A percentile compares a stretch with the other conserved stretches of the same genome.
Conservation (phyloP, 176 grass and related monocot species). For the Oryza punctata region DNA sequence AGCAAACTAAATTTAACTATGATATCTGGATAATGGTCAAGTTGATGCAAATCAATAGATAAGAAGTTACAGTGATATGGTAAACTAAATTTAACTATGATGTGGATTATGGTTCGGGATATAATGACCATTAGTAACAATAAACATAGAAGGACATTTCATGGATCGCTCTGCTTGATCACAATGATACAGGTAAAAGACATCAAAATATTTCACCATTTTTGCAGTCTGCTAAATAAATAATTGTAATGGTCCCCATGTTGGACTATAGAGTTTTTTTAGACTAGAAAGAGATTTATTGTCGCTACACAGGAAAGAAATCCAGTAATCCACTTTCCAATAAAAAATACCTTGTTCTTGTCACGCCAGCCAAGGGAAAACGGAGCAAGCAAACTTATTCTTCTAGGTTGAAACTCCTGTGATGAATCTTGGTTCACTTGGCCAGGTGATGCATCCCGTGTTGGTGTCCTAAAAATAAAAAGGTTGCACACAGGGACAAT, state of each 20-base stretch:
- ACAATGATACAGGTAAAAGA: slow-evolving; percentile 13
- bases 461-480: slow-evolving; percentile 59
- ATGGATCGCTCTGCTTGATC: neutral
- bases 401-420: slow-evolving; percentile 88
- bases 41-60: neutral
- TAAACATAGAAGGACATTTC: neutral
- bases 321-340: neutral
- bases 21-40: neutral
- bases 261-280: neutral
- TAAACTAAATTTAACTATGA: neutral
- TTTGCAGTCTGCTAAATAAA: slow-evolving; percentile 6
- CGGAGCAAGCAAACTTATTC: slow-evolving; percentile 89
- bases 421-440: slow-evolving; percentile 71
- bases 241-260: neutral
- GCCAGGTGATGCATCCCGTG: slow-evolving; percentile 50
- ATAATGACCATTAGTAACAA: neutral
- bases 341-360: slow-evolving; percentile 72
- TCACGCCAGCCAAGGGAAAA: slow-evolving; percentile 86
- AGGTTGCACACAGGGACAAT: neutral
- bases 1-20: neutral
- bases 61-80: neutral
- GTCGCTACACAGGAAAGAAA: slow-evolving; percentile 3
- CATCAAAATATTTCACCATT: slow-evolving; percentile 15
- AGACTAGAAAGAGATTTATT: slow-evolving; percentile 21
- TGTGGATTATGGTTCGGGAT: neutral